Conservation (phyloP, 1,284 basidiomycete species). For the Cryptococcus sp. region DNA sequence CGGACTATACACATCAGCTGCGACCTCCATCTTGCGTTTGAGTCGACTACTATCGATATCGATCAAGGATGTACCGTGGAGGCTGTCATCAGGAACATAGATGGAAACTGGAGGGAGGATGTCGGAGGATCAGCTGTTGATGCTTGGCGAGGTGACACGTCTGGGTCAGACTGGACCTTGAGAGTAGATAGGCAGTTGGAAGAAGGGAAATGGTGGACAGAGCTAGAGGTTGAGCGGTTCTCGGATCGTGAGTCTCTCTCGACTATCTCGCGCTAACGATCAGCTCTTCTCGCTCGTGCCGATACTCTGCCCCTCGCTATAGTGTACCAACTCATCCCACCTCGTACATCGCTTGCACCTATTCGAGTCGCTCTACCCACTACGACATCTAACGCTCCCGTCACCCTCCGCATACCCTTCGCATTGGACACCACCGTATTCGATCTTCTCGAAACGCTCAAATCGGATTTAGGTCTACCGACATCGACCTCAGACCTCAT, state of each 20-base stretch:
- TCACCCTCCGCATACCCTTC: slow-evolving; percentile 7
- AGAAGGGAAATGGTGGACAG: slow-evolving; percentile 26
- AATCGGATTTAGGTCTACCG: slow-evolving; percentile 15
- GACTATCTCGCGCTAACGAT: neutral
- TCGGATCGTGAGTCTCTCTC: slow-evolving; percentile 11
- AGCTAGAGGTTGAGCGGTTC: slow-evolving; percentile 15
- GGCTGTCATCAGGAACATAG: no score
- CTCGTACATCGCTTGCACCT: slow-evolving; percentile 6
- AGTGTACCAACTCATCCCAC: neutral
- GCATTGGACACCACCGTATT: slow-evolving; percentile 1
- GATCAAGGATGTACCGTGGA: no score
- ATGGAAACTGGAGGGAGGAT: no score
- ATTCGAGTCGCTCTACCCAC: slow-evolving; percentile 15
- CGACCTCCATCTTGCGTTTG: no score
- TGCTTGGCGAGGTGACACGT: neutral
- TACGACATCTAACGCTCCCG: slow-evolving; percentile 10
- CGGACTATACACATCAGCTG: no score
- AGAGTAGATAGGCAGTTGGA: slow-evolving; percentile 8
- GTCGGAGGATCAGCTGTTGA: no score
- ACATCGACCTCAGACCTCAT: slow-evolving; percentile 11
- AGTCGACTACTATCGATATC: no score
- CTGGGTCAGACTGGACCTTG: slow-evolving; percentile 11
- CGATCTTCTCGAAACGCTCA: slow-evolving; percentile 11
- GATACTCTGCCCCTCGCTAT: neutral
- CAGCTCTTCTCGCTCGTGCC: neutral